These are phyloP conservation scores for Suillus cothurnatus DNA, from an alignment of 768 basidiomycete genomes.

Conservation along the genomic window DNA sequence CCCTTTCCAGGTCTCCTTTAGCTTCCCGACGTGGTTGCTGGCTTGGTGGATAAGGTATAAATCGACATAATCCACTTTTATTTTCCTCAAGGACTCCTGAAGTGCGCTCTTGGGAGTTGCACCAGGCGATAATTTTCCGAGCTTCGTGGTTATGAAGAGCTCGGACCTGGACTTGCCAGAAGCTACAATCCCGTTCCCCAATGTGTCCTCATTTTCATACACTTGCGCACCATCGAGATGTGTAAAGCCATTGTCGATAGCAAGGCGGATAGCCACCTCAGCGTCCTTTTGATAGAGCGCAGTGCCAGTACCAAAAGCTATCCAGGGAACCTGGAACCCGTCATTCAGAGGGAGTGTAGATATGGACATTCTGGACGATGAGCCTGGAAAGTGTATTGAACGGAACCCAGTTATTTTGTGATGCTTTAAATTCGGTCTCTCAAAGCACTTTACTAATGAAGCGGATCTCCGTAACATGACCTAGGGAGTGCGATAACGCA, in stretches of 20 bases:
- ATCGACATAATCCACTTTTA: slow-evolving; percentile 59
- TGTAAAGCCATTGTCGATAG: slow-evolving; percentile 57
- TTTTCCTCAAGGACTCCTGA: slow-evolving; percentile 52
- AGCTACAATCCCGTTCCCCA: slow-evolving; percentile 52
- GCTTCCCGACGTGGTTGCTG: slow-evolving; percentile 38
- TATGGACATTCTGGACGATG: slow-evolving; percentile 25
- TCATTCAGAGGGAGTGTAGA: slow-evolving; percentile 53
- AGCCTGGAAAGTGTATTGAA: slow-evolving; percentile 13
- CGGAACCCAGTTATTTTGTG: background rate
- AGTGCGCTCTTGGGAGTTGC: slow-evolving; percentile 52
- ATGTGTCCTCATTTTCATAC: slow-evolving; percentile 56
- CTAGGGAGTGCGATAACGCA: background rate
- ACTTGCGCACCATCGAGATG: slow-evolving; percentile 68
- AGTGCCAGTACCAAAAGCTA: slow-evolving; percentile 66
- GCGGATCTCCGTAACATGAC: slow-evolving; percentile 17
- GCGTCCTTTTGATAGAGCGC: slow-evolving; percentile 51
- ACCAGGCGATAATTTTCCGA: slow-evolving; percentile 37
- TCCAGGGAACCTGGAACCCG: slow-evolving; percentile 52
- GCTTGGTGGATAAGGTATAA: slow-evolving; percentile 64
- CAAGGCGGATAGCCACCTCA: slow-evolving; percentile 38
- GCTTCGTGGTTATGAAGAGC: slow-evolving; percentile 66
- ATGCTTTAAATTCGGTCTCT: slow-evolving; percentile 13
- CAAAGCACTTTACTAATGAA: slow-evolving; percentile 16
- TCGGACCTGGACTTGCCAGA: slow-evolving; percentile 54
- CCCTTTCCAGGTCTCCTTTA: slow-evolving; percentile 57